Base-by-base conservation (phyloP, 2,329 filamentous ascomycete genomes). In the Daldinia sp. region DNA sequence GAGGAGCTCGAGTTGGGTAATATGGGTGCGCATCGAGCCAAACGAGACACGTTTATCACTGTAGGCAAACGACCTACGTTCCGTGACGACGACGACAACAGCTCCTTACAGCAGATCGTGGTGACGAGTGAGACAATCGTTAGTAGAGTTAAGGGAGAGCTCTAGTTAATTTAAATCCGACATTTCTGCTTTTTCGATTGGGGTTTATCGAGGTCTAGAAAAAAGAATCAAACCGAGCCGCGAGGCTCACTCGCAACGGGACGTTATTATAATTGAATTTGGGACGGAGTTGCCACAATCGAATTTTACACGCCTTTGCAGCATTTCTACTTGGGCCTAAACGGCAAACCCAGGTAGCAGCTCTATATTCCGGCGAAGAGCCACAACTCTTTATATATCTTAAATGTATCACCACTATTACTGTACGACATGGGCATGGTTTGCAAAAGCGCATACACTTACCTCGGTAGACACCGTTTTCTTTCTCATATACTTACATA, bases 91-190 rank as follows among this genome's bases (percentile, higher is more conserved):
- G 61, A 63, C 46, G 70, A 71, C 30, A 55, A 66, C 28, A 57
- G 66, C 26, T 71, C 71, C 5, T 28, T 69, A 9, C 63, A 44
- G 12, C 60, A 68, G 57, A 73, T 73, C n/a, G 50, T 73, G 28
- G 71, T 73, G 30, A 71, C 68, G 42, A 73, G 60, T 30, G 71
- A 73, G 48, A 73, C 71, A 10, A 73, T 73, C 35, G 58, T 73
- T 23, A 68, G 66, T 13, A 68, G 71, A 53, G 64, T 64, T 41
- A 68, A 67, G 33, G 71, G 71, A 35, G 66, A 69, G 33, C 62
- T 73, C 20, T 73, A 35, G 69, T 58, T 59, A 33, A 33, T 35
- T 54, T 23, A 23, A 58, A 26, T 28, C 44, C 23, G 23, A n/a
- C 7, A 41, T 6, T 42, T 58, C 37, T 1, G 26, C 23, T 30